These are phyloP conservation scores for Nicotiana benthamiana DNA, from an alignment of 257 asterid genomes.

Conservation along the genomic window DNA sequence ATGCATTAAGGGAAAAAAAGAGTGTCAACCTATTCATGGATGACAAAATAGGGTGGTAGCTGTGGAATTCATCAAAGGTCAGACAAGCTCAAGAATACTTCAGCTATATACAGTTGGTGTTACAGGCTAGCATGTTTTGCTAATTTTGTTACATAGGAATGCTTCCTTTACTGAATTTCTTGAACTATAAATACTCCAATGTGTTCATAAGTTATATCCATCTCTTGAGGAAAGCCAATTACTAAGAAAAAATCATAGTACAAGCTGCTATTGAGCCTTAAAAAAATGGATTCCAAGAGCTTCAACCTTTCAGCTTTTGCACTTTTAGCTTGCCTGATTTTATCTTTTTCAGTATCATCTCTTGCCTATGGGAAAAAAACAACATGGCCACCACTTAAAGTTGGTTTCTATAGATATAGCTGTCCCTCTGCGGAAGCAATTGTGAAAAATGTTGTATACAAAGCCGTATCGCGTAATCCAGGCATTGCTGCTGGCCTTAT, in stretches of 20 bases:
- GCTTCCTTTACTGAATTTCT: background rate
- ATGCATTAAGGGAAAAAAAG: too few relatives aligned
- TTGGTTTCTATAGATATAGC: background rate
- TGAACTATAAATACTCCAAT: background rate
- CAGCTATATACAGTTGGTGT: background rate
- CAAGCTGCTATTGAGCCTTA: background rate
- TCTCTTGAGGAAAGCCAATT: background rate
- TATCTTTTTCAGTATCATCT: background rate
- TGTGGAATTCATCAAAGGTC: background rate
- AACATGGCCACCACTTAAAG: background rate
- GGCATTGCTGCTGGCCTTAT: constrained; percentile 5
- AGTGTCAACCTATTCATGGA: too few relatives aligned
- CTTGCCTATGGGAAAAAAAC: background rate
- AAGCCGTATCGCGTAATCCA: background rate
- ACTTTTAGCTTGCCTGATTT: background rate
- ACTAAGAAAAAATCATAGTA: background rate
- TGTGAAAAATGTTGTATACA: background rate
- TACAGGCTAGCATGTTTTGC: background rate
- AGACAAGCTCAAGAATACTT: background rate
- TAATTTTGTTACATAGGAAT: background rate
- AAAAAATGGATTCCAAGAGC: background rate
- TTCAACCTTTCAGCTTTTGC: background rate
- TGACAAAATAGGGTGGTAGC: background rate
- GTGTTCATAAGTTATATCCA: background rate
- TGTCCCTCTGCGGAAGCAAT: background rate